These are phyloP conservation scores for Thalia dealbata DNA, from an alignment of 176 grass and related monocot species.

Conservation along the genomic window DNA sequence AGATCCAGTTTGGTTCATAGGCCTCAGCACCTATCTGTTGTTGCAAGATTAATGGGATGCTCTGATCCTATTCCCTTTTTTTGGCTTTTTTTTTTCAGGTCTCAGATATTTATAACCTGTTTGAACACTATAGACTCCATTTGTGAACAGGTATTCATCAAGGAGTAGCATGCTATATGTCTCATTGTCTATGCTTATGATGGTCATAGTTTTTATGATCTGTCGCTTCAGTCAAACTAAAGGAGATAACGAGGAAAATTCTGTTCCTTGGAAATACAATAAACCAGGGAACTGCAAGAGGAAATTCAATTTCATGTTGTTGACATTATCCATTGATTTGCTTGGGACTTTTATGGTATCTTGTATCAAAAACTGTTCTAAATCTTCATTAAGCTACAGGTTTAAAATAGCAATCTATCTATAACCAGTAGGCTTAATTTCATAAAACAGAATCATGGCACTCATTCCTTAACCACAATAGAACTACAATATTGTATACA, in stretches of 20 bases:
- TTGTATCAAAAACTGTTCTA: too few relatives aligned
- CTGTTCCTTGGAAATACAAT: slow-evolving; percentile 82
- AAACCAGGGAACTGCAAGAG: slow-evolving; percentile 96
- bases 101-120: slow-evolving; percentile 66
- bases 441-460: too few relatives aligned
- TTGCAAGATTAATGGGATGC: not conserved
- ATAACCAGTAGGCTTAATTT: too few relatives aligned
- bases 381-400: too few relatives aligned
- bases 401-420: too few relatives aligned
- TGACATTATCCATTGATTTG: too few relatives aligned
- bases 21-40: slow-evolving; percentile 4
- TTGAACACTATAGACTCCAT: slow-evolving; percentile 69
- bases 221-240: slow-evolving; percentile 71
- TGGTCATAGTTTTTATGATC: slow-evolving; percentile 9
- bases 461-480: too few relatives aligned
- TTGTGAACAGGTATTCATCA: slow-evolving; percentile 55
- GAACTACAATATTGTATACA: too few relatives aligned
- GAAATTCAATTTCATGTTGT: slow-evolving; percentile 22
- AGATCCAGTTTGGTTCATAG: slow-evolving; percentile 88
- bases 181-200: not conserved
- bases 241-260: slow-evolving; percentile 98
- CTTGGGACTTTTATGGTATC: too few relatives aligned
- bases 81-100: slow-evolving; percentile 30
- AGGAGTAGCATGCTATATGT: slow-evolving; percentile 7
- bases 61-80: not conserved